phyloP scores from a whole-genome alignment of 2,329 filamentous ascomycete genomes.

The Zalaria obscura region DNA sequence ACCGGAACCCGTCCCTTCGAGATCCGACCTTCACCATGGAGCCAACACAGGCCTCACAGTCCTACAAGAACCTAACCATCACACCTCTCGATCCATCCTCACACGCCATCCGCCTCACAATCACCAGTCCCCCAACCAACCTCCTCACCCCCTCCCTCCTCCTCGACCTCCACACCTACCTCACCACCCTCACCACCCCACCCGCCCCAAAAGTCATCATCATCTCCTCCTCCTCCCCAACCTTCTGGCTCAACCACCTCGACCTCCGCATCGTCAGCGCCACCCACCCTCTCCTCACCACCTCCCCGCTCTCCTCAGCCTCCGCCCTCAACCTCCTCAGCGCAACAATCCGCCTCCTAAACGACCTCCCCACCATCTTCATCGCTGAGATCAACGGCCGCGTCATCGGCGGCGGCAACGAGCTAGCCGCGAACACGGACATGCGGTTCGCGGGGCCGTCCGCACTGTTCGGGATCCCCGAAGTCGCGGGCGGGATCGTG shows the following conservation, averaged over 20 bases:
- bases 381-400: constrained; percentile 11
- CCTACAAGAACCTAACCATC: too few species aligned
- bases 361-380: constrained; percentile 7
- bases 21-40: too few species aligned
- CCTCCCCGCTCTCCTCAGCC: not conserved
- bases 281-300: not conserved
- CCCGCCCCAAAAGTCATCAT: not conserved
- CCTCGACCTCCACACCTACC: not conserved
- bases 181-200: not conserved
- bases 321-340: constrained; percentile 1
- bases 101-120: not conserved
- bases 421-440: constrained; percentile 9
- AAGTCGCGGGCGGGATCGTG: constrained; percentile 6
- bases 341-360: not conserved
- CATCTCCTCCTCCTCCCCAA: not conserved
- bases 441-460: constrained; percentile 10
- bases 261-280: not conserved
- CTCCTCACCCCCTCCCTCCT: not conserved
- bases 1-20: too few species aligned
- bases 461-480: constrained; percentile 6
- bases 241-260: not conserved
- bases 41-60: too few species aligned
- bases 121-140: not conserved
- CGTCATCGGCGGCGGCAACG: constrained; percentile 8
- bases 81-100: too few species aligned